These are phyloP conservation scores for Lojkania enalia DNA, from an alignment of 2,329 filamentous ascomycete genomes.

Conservation along the genomic window DNA sequence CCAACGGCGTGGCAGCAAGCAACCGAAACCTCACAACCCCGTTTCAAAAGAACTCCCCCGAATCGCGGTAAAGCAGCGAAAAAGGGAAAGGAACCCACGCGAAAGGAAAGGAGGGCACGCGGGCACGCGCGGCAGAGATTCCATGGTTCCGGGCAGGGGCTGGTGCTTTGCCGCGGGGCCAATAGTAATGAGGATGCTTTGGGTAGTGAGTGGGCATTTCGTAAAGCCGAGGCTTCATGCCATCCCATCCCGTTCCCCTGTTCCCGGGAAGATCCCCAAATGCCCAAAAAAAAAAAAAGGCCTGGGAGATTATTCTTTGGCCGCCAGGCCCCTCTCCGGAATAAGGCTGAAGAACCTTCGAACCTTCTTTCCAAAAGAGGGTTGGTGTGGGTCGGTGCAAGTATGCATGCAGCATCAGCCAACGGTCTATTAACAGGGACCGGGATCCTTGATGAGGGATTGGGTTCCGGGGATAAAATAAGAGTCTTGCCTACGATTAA, in stretches of 20 bases:
- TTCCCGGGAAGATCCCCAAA: slow-evolving; percentile 7
- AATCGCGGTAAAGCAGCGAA: no score
- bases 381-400: neutral
- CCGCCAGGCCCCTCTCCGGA: neutral
- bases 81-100: no score
- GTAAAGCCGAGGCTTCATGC: no score
- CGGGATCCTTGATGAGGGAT: slow-evolving; percentile 7
- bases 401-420: neutral
- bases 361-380: slow-evolving; percentile 15
- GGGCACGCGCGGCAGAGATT: no score
- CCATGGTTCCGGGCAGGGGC: no score
- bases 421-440: slow-evolving; percentile 5
- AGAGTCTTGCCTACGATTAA: slow-evolving; percentile 6
- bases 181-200: no score
- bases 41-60: no score
- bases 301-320: slow-evolving; percentile 1
- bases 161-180: no score
- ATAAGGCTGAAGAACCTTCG: slow-evolving; percentile 13
- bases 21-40: no score
- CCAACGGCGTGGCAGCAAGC: no score
- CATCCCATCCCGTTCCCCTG: slow-evolving; percentile 14
- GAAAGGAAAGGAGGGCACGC: no score
- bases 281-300: slow-evolving; percentile 3
- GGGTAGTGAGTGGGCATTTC: no score
- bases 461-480: neutral